Evolutionary conservation across 83 land plant species (phyloP), one percentile per base, ranked within the genome.

Genomic region (Isoetes engelmannii): DNA sequence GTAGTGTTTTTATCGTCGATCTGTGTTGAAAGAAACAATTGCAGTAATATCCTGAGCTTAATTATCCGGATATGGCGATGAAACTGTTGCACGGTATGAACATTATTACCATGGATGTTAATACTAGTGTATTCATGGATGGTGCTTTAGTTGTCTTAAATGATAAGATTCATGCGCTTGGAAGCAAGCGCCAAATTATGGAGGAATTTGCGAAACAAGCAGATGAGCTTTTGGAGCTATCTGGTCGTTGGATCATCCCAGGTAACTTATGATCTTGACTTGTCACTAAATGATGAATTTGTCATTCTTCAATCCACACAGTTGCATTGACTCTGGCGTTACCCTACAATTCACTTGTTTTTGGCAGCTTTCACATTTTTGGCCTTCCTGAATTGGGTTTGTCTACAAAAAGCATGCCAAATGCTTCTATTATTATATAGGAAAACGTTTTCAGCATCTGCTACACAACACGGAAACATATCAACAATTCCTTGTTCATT

Each of bases 21-120:
- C n/a, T n/a, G n/a, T n/a, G n/a, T n/a, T n/a, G n/a, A n/a, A n/a
- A n/a, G n/a, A n/a, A n/a, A n/a, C n/a, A n/a, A n/a, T n/a, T n/a
- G n/a, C n/a, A n/a, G n/a, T n/a, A n/a, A n/a, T n/a, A n/a, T n/a
- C n/a, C n/a, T n/a, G n/a, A n/a, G n/a, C n/a, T n/a, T n/a, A n/a
- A n/a, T n/a, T n/a, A n/a, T n/a, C n/a, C n/a, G n/a, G n/a, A n/a
- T n/a, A n/a, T n/a, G n/a, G n/a, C n/a, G 74, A 57, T 50, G 17
- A 79, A 44, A 41, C 54, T 88, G 3, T 63, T 92, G 44, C 89
- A 87, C 81, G 82, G 82, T 64, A 92, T 82, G 1, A 21, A 77
- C 28, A 80, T 92, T 17, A 89, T 92, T 5, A 92, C 98, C 44
- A 83, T 92, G 88, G 98, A 90, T 60, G n/a, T 73, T 53, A 74